Percentiles rank a stretch among this genome's conserved stretches.
Conservation (phyloP, 164 flowering plant genomes). For the Nymphaea colorata region DNA sequence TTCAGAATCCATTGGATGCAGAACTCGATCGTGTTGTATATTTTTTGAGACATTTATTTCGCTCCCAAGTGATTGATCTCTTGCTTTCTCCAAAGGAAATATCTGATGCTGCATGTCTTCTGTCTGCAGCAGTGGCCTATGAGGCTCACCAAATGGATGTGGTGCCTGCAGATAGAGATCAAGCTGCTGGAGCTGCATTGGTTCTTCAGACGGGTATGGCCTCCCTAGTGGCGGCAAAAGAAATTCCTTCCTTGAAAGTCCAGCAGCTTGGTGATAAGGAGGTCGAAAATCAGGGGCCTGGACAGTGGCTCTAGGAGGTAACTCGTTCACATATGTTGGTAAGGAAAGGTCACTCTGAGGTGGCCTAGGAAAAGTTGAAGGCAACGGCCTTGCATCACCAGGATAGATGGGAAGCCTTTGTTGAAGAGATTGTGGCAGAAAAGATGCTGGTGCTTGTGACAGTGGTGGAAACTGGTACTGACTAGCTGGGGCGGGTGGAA, state of each 20-base stretch:
- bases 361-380: constrained; percentile 15
- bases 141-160: constrained; percentile 20
- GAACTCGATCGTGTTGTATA: constrained; percentile 12
- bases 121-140: constrained; percentile 4
- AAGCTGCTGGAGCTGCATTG: constrained; percentile 17
- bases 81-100: constrained; percentile 13
- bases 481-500: constrained; percentile 11
- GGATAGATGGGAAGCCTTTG: constrained; percentile 19
- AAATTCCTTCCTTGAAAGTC: constrained; percentile 23
- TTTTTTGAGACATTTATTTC: constrained; percentile 5
- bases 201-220: constrained; percentile 17
- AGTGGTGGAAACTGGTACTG: constrained; percentile 14
- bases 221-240: constrained; percentile 15
- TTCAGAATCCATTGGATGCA: constrained; percentile 6
- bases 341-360: constrained; percentile 31
- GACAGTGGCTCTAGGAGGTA: constrained; percentile 10
- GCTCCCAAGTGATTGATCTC: constrained; percentile 17
- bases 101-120: constrained; percentile 10
- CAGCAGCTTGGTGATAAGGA: constrained; percentile 29
- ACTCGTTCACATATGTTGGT: constrained; percentile 12
- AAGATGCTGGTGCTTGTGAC: constrained; percentile 5
- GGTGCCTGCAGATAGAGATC: constrained; percentile 17
- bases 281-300: constrained; percentile 14
- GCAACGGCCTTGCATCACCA: constrained; percentile 21
- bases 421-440: constrained; percentile 15